Conservation (phyloP, 768 basidiomycete species). For the Tylopilus plumbeoviolaceoides region DNA sequence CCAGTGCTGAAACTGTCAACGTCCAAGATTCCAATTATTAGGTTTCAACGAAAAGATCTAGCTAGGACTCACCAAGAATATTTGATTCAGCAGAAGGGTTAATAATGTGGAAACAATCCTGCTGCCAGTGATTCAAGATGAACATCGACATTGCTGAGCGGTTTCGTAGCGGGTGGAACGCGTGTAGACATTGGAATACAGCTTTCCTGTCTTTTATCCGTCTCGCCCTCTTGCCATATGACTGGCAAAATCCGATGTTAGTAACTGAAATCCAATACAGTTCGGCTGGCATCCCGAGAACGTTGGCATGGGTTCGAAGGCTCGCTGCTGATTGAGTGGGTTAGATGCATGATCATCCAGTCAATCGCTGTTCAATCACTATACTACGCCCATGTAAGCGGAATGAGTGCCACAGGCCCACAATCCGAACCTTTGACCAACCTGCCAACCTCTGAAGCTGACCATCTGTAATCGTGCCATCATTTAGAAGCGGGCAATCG, state of each 20-base stretch:
- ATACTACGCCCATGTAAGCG: too few relatives aligned
- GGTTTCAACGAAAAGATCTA: background rate
- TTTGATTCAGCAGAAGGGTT: background rate
- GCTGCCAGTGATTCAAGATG: background rate
- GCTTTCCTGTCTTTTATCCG: conserved; percentile 10
- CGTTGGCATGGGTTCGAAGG: too few relatives aligned
- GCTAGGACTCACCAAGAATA: background rate
- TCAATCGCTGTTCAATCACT: too few relatives aligned
- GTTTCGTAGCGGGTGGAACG: background rate
- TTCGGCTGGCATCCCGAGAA: too few relatives aligned
- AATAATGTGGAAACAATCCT: background rate
- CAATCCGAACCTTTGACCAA: background rate
- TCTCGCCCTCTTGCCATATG: too few relatives aligned
- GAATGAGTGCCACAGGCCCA: too few relatives aligned
- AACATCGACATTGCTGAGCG: background rate
- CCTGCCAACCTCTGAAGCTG: too few relatives aligned
- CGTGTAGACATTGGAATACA: background rate
- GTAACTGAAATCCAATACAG: background rate
- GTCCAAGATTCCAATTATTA: too few relatives aligned
- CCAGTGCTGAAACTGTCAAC: background rate
- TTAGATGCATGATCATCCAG: too few relatives aligned
- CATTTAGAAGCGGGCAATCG: too few relatives aligned
- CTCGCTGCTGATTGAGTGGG: too few relatives aligned
- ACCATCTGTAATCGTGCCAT: too few relatives aligned
- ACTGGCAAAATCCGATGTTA: background rate